Evolutionary conservation across 1,139 yeast genomes (phyloP).

Genomic region (Suhomyces wounanorum): DNA sequence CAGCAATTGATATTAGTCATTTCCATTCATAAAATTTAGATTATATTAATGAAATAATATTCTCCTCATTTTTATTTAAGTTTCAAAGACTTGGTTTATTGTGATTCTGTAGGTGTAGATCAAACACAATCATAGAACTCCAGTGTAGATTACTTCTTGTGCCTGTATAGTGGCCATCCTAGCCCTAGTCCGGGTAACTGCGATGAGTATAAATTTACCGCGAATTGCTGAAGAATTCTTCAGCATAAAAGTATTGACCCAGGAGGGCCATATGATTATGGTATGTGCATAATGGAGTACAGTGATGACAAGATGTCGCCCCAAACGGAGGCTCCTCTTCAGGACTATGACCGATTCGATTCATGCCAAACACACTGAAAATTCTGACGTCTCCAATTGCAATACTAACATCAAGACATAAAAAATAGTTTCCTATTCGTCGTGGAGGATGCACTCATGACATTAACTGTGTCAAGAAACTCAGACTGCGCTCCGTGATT

Average conservation of each 20-base stretch:
- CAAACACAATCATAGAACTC: too few relatives aligned
- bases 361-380: slow-evolving; percentile 56
- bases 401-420: slow-evolving; percentile 7
- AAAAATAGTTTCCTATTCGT: neutral
- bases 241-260: slow-evolving; percentile 1
- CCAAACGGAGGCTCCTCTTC: slow-evolving; percentile 60
- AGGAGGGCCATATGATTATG: slow-evolving; percentile 7
- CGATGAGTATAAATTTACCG: slow-evolving; percentile 2
- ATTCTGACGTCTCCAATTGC: slow-evolving; percentile 37
- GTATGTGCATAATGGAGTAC: slow-evolving; percentile 13
- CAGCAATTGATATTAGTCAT: neutral
- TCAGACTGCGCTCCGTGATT: neutral
- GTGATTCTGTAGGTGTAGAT: neutral
- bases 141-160: too few relatives aligned
- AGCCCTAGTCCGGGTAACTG: slow-evolving; percentile 19
- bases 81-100: too few relatives aligned
- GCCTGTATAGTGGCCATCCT: neutral
- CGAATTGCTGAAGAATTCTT: neutral
- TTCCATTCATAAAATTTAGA: neutral
- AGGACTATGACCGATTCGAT: slow-evolving; percentile 61
- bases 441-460: neutral
- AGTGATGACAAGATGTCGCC: slow-evolving; percentile 58
- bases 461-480: neutral
- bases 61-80: too few relatives aligned
- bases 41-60: neutral